Conservation (phyloP, 495 filamentous ascomycete genomes). For the Neurospora pannonica region DNA sequence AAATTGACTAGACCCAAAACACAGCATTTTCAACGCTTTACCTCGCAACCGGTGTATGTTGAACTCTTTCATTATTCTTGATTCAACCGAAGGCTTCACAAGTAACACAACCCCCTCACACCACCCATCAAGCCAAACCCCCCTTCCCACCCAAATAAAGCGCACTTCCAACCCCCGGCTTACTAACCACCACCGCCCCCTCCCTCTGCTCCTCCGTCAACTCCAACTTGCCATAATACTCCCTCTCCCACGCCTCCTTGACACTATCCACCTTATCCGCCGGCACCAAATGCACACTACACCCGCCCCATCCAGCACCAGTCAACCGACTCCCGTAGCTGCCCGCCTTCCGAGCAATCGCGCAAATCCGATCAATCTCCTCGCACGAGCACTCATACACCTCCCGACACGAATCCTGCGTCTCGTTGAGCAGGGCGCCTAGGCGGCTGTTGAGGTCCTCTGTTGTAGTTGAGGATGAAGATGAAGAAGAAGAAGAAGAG, state of each 20-base stretch:
- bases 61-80: background rate
- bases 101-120: background rate
- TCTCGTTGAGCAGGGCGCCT: constrained; percentile 81
- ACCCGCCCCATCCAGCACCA: constrained; percentile 95
- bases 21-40: background rate
- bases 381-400: constrained; percentile 84
- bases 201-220: constrained; percentile 64
- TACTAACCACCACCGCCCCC: constrained; percentile 80
- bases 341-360: constrained; percentile 66
- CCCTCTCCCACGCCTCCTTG: constrained; percentile 60
- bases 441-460: constrained; percentile 55
- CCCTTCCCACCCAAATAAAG: constrained; percentile 30
- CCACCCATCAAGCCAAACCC: constrained; percentile 2
- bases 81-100: background rate
- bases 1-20: background rate
- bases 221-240: constrained; percentile 76
- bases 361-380: constrained; percentile 80
- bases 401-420: constrained; percentile 74
- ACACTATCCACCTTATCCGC: constrained; percentile 77
- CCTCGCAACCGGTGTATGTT: background rate
- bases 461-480: constrained; percentile 11
- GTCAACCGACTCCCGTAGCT: constrained; percentile 81
- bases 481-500: background rate
- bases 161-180: constrained; percentile 65
- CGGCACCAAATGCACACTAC: constrained; percentile 86